Percentiles rank a stretch among this genome's conserved stretches.
Evolutionary conservation across 1,284 basidiomycete genomes (phyloP).

Genomic region (Leccinum solheimii): DNA sequence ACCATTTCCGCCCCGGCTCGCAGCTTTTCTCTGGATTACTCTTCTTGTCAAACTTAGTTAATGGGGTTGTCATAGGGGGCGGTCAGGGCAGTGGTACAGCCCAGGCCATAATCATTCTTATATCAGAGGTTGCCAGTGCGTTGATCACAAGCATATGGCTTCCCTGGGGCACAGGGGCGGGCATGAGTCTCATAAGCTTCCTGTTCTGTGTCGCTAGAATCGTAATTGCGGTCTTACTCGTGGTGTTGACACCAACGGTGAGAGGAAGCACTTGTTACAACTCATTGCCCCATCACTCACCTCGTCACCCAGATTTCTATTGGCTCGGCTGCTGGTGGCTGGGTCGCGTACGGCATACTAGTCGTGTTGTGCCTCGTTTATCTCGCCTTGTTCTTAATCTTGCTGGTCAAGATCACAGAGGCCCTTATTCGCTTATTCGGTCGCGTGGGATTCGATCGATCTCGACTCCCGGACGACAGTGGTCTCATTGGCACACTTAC

Average conservation of each 20-base stretch:
- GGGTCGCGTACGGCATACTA: constrained; percentile 92
- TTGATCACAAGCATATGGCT: constrained; percentile 90
- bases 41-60: constrained; percentile 78
- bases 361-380: constrained; percentile 86
- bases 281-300: constrained; percentile 13
- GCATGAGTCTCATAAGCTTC: constrained; percentile 94
- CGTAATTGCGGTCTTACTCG: constrained; percentile 83
- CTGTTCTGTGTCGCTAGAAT: constrained; percentile 89
- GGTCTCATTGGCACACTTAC: constrained; percentile 84
- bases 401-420: constrained; percentile 84
- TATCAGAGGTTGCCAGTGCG: constrained; percentile 81
- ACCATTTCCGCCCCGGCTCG: constrained; percentile 89
- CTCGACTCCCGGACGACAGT: constrained; percentile 75
- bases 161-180: constrained; percentile 94
- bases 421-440: constrained; percentile 79
- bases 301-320: constrained; percentile 66
- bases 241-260: constrained; percentile 87
- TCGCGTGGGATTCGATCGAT: constrained; percentile 82
- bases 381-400: constrained; percentile 76
- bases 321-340: constrained; percentile 74
- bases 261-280: constrained; percentile 35
- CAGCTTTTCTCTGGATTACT: constrained; percentile 86
- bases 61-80: constrained; percentile 85
- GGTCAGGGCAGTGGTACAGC: constrained; percentile 88
- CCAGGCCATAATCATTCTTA: constrained; percentile 86